These are phyloP conservation scores for Colletotrichum sp. DNA, from an alignment of 2,329 filamentous ascomycete species.

Conservation along the genomic window DNA sequence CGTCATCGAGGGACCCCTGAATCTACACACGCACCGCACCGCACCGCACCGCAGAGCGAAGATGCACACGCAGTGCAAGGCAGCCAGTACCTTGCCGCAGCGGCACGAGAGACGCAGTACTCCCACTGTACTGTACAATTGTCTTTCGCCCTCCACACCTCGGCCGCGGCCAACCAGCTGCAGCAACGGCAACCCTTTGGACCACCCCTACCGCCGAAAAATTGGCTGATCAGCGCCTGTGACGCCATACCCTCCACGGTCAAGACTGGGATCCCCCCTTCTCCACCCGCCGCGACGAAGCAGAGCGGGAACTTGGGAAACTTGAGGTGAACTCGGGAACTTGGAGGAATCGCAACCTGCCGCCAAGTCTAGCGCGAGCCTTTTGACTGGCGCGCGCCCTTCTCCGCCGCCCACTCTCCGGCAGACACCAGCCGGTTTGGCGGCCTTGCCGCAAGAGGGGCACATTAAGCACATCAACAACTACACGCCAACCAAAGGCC, in stretches of 20 bases:
- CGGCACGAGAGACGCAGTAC: not conserved
- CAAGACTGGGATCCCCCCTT: conserved; percentile 3
- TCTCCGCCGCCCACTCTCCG: conserved; percentile 12
- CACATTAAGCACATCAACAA: not conserved
- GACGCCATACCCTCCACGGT: conserved; percentile 32
- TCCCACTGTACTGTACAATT: not conserved
- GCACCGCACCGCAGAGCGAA: not conserved
- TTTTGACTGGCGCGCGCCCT: conserved; percentile 4
- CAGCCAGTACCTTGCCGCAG: not conserved
- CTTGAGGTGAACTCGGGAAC: not conserved
- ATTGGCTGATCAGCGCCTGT: conserved; percentile 32
- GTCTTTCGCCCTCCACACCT: not conserved
- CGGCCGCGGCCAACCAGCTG: not conserved
- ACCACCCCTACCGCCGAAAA: conserved; percentile 3
- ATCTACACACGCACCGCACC: not conserved
- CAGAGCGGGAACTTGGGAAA: conserved; percentile 1
- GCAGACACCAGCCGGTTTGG: conserved; percentile 19
- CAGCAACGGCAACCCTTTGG: not conserved
- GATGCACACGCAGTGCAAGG: not conserved
- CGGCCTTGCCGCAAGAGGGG: conserved; percentile 1
- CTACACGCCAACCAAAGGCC: not conserved
- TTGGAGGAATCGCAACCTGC: not conserved
- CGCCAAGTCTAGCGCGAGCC: not conserved
- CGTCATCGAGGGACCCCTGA: not conserved
- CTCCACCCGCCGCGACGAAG: not conserved